Base-by-base conservation (phyloP, 345 rosid species). In the Nasturtium officinale region DNA sequence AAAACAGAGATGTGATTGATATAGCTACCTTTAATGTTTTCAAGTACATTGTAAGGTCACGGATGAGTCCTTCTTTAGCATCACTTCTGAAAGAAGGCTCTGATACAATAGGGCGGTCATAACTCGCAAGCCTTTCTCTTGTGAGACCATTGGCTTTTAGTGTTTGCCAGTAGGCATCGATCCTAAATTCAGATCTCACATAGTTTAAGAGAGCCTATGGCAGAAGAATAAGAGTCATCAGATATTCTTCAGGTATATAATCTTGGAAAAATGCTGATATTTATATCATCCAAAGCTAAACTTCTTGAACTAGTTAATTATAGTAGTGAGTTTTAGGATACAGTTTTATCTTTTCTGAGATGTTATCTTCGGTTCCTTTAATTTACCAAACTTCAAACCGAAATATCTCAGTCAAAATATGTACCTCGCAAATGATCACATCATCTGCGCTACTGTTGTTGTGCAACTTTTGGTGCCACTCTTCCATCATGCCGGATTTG, bases 381-480 rank as follows among this genome's bases (percentile, higher is more conserved):
- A 55, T 68, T 48, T 23, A 72, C 30, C 13, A 33, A 21, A 54
- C 16, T 45, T 5, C n/a, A 46, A 4, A 64, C 10, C 10, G 7
- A 15, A 46, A 26, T 28, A 26, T 42, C 10, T 29, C 30, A 32
- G 20, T 11, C 6, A 12, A 45, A 58, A 38, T 18, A 58, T 25
- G 47, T 80, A 95, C 99, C 99, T 95, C 96, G 74, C 97, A 95
- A 79, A 95, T 95, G 59, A 91, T 59, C 61, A 95, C 87, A 85
- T 95, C 99, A 80, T 95, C 99, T 20, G 99, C 96, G 77, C 99
- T 95, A 45, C 97, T 95, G 82, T 95, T 91, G 67, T 95, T 95
- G 69, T 95, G 99, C 69, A 95, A 78, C 85, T 95, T 95, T 84
- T 95, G 99, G 82, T 95, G 99, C 99, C 99, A 95, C 79, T 95